Conservation (phyloP, 805 yeast species). For the Metschnikowia vanudenii region DNA sequence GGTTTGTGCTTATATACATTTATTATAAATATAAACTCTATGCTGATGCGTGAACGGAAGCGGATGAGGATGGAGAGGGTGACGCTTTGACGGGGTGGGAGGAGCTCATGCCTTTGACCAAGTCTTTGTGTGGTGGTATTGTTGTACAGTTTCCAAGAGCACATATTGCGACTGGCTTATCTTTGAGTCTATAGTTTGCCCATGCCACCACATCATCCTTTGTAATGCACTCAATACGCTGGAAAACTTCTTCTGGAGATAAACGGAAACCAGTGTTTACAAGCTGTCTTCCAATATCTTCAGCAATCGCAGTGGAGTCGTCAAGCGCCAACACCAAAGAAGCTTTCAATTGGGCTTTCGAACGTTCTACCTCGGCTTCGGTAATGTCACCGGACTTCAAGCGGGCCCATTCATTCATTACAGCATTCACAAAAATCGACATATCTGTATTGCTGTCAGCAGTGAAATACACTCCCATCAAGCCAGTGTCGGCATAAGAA, state of each 20-base stretch:
- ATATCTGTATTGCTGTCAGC: constrained; percentile 72
- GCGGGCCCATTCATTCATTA: constrained; percentile 85
- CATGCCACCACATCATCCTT: constrained; percentile 79
- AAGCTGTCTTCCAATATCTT: constrained; percentile 95
- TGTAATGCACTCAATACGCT: constrained; percentile 73
- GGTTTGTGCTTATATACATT: constrained; percentile 1
- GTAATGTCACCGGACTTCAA: constrained; percentile 74
- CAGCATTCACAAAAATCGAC: constrained; percentile 67
- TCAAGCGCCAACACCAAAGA: constrained; percentile 85
- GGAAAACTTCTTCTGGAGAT: constrained; percentile 71
- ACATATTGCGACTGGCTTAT: constrained; percentile 84
- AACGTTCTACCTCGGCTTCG: constrained; percentile 86
- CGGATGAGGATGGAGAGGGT: no score
- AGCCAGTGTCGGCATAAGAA: constrained; percentile 94
- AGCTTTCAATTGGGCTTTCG: constrained; percentile 93
- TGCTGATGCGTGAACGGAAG: no score
- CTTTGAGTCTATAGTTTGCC: constrained; percentile 78
- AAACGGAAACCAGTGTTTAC: constrained; percentile 87
- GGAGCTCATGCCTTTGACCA: constrained; percentile 40
- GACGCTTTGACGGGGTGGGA: no score
- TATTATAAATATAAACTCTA: no score
- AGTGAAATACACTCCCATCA: constrained; percentile 94
- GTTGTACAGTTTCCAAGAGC: constrained; percentile 80
- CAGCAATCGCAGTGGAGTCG: constrained; percentile 94
- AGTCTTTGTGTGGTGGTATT: constrained; percentile 65